These are phyloP conservation scores for Fusarium torreyae DNA, from an alignment of 2,329 filamentous ascomycete genomes.

Conservation along the genomic window DNA sequence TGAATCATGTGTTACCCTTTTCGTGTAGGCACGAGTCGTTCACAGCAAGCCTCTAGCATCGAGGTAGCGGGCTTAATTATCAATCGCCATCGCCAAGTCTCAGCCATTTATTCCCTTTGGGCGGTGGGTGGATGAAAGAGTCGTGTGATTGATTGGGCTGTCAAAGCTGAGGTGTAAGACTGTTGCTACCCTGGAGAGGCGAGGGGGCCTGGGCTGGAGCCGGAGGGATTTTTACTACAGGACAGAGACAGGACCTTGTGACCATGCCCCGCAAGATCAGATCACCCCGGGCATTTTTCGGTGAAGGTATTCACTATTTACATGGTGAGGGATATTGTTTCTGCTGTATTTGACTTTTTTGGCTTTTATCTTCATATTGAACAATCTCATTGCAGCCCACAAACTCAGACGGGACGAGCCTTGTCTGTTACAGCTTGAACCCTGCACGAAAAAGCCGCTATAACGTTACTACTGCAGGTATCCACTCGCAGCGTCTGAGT, in stretches of 20 bases:
- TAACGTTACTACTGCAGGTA: no score
- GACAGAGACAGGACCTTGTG: slow-evolving; percentile 6
- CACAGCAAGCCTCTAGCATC: slow-evolving; percentile 4
- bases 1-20: slow-evolving; percentile 27
- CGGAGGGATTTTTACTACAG: slow-evolving; percentile 22
- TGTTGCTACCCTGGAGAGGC: slow-evolving; percentile 25
- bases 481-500: no score
- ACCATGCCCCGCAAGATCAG: slow-evolving; percentile 15
- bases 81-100: slow-evolving; percentile 8
- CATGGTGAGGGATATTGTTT: no score
- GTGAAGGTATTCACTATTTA: no score
- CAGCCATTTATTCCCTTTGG: slow-evolving; percentile 1
- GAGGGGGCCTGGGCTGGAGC: background rate
- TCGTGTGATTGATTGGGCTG: slow-evolving; percentile 18
- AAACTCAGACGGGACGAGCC: background rate
- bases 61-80: background rate
- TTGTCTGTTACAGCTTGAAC: slow-evolving; percentile 2
- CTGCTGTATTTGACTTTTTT: no score
- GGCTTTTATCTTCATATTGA: no score
- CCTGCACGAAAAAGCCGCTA: background rate
- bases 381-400: no score
- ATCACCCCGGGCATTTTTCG: background rate
- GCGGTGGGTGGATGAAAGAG: background rate
- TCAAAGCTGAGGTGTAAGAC: background rate
- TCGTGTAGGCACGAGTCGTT: slow-evolving; percentile 10